A percentile compares a stretch with the other conserved stretches of the same genome.
Conservation (phyloP, 306 rosid species). For the Amphicarpaea edgeworthii region DNA sequence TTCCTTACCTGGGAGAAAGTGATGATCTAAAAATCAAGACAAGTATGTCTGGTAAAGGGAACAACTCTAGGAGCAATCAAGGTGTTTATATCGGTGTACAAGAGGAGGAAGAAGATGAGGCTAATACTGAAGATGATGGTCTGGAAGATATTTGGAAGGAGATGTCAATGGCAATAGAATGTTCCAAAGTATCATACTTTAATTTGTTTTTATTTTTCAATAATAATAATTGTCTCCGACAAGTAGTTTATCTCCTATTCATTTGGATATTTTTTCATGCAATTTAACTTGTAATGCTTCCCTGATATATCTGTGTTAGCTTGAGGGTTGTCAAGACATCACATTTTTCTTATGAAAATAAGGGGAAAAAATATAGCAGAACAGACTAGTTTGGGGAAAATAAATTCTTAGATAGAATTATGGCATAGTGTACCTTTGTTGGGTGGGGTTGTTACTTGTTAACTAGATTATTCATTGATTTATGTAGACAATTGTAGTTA, state of each 20-base stretch:
- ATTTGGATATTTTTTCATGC: background rate
- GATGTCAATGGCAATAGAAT: slow-evolving; percentile 81
- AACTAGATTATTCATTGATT: slow-evolving; percentile 8
- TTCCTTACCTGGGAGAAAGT: slow-evolving; percentile 39
- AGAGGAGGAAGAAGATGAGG: slow-evolving; percentile 55
- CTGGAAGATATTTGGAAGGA: slow-evolving; percentile 87
- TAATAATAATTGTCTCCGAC: slow-evolving; percentile 15
- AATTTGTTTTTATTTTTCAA: slow-evolving; percentile 30
- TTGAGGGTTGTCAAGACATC: background rate
- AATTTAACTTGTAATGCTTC: slow-evolving; percentile 16
- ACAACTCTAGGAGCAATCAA: slow-evolving; percentile 41
- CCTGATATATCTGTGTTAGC: background rate
- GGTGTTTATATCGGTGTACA: slow-evolving; percentile 79
- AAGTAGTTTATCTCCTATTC: slow-evolving; percentile 17
- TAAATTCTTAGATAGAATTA: slow-evolving; percentile 7
- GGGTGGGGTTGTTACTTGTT: slow-evolving; percentile 12
- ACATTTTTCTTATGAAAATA: slow-evolving; percentile 10
- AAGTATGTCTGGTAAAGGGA: slow-evolving; percentile 40
- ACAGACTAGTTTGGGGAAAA: slow-evolving; percentile 14
- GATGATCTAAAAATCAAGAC: slow-evolving; percentile 37
- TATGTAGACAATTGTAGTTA: slow-evolving; percentile 15
- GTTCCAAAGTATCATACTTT: slow-evolving; percentile 67
- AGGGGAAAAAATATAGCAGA: background rate
- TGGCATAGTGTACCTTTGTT: slow-evolving; percentile 10
- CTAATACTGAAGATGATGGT: slow-evolving; percentile 65